Base-by-base conservation (phyloP, 306 rosid species). In the Ceratonia siliqua region DNA sequence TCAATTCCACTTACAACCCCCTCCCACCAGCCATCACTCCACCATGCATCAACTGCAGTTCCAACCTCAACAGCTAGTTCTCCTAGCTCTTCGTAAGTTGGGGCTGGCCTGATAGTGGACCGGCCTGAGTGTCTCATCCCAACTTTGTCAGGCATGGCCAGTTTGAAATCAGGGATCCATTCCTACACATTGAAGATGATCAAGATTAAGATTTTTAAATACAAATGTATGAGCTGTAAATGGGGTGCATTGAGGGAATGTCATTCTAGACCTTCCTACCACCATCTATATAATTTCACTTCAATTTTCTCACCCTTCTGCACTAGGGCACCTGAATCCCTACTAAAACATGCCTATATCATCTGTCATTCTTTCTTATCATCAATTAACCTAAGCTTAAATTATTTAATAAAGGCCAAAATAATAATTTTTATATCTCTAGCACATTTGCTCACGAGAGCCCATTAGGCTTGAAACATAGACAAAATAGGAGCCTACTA, bases 11-110 rank as follows among this genome's bases (percentile, higher is more conserved):
- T 85, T 56, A 86, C 82, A 75, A 90, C 86, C 32, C 98, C 98
- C 83, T 93, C 98, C 98, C 98, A 93, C 98, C 98, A 90, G 56
- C 97, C 98, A 75, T 93, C 98, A 33, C 98, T 90, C 97, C 98
- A 93, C 98, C 95, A 89, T 55, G 93, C 98, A 80, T 93, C 98
- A 41, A 93, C 88, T 45, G 95, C 96, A 61, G 75, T 77, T 64
- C 98, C 98, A 43, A 89, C 80, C 52, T 83, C 85, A 12, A 87
- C 57, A 20, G 65, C 82, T 39, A 69, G 79, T 74, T 81, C 89
- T 81, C 64, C n/a, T n/a, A n/a, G 85, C 62, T 82, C 97, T 67
- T 76, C 76, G 5, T 28, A 15, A 62, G 82, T 76, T 62, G 89
- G 96, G 43, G 87, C 83, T 48, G 98, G 98, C 52, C 98, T 87